A percentile compares a stretch with the other conserved stretches of the same genome.
Conservation (phyloP, 1,284 basidiomycete species). For the Coniferiporia sulphurascens region DNA sequence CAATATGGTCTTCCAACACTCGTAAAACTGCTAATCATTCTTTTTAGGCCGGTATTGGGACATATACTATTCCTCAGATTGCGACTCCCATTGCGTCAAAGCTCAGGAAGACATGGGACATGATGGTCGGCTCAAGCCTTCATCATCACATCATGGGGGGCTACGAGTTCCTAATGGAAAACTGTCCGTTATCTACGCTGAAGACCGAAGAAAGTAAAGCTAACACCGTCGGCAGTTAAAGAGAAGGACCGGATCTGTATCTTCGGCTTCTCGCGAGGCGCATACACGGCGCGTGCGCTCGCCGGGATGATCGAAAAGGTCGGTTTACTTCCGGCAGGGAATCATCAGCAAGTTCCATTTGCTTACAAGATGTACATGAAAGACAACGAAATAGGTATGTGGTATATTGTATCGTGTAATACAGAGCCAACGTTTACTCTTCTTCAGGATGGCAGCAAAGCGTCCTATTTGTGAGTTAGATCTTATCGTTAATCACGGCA, state of each 20-base stretch:
- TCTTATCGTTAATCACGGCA: no score
- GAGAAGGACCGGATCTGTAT: constrained; percentile 31
- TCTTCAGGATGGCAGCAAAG: constrained; percentile 22
- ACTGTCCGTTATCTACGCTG: constrained; percentile 20
- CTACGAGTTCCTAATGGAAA: constrained; percentile 35
- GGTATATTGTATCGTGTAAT: neutral
- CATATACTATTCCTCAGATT: constrained; percentile 23
- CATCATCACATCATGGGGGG: constrained; percentile 34
- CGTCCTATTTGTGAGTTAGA: constrained; percentile 21
- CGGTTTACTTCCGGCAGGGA: constrained; percentile 29
- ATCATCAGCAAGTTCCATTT: constrained; percentile 33
- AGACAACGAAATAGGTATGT: constrained; percentile 27
- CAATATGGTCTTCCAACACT: constrained; percentile 6
- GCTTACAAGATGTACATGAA: constrained; percentile 35
- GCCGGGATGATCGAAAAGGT: constrained; percentile 40
- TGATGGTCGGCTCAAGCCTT: constrained; percentile 29
- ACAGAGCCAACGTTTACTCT: neutral
- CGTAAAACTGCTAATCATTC: neutral
- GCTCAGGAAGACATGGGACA: constrained; percentile 25
- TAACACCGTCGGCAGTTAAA: constrained; percentile 18
- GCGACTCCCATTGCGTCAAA: constrained; percentile 21
- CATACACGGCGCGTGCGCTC: constrained; percentile 41
- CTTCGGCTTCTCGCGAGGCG: constrained; percentile 39
- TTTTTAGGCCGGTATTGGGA: constrained; percentile 26
- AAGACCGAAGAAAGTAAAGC: neutral